Evolutionary conservation across 208 protist genomes (phyloP), one percentile per base, ranked within the genome.

Genomic region (Balamuthia mandrillaris): DNA sequence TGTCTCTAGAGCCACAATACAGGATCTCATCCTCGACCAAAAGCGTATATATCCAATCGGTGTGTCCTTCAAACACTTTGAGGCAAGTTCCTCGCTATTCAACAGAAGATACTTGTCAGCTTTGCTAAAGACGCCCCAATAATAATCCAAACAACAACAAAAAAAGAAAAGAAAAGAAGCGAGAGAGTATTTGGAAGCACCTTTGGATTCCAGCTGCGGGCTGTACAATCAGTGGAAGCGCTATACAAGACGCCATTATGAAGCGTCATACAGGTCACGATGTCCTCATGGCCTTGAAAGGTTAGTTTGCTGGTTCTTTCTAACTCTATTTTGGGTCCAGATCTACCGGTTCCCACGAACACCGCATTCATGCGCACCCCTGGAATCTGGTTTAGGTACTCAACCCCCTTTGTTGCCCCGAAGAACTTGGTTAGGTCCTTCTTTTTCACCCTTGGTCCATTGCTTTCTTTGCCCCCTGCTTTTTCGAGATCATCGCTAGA

Each of bases 401-500:
- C 5, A 2, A 35, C 0, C 4, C n/a, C n/a, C n/a, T n/a, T n/a
- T n/a, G n/a, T n/a, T n/a, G n/a, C 60, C 0, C 60, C 60, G 18
- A 68, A 68, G n/a, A 68, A 31, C 60, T 68, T 68, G 60, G 60
- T 44, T 16, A 68, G 60, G 33, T 68, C 42, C 27, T 68, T 68
- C 4, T 27, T 60, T 27, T 27, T 60, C 24, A 21, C 24, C 9
- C 12, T 33, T 21, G 0, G 1, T 21, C 24, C 0, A 10, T 21
- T 60, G 42, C 29, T 21, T 31, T 14, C 33, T 35, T 24, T 68
- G 60, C 33, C 42, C 60, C 60, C 35, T 68, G 33, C 29, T 68
- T 39, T n/a, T n/a, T n/a, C n/a, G n/a, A n/a, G n/a, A n/a, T n/a
- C n/a, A n/a, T n/a, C n/a, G n/a, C n/a, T n/a, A n/a, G n/a, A n/a